These are phyloP conservation scores for Adansonia grandidieri DNA, from an alignment of 441 rosid genomes.

Conservation along the genomic window DNA sequence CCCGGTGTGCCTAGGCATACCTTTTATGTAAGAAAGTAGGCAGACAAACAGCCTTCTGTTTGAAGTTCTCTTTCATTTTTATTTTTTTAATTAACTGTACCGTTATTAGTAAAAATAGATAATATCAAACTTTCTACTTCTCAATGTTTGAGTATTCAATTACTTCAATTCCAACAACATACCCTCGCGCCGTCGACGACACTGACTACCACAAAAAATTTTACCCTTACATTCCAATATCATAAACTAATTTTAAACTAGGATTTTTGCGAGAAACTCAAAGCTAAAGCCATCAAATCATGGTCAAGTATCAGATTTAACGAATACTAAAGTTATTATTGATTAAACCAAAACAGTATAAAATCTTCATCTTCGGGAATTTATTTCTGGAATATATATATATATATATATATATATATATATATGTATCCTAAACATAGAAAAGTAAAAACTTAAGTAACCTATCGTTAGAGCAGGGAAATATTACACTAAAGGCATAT, in stretches of 20 bases:
- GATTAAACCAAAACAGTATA: not conserved
- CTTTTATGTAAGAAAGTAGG: too few relatives aligned
- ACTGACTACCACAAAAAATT: not conserved
- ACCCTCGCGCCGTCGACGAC: not conserved
- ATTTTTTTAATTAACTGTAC: not conserved
- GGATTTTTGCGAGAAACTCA: slow-evolving; percentile 7
- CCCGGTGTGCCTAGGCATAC: too few relatives aligned
- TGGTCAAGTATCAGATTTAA: not conserved
- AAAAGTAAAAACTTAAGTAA: not conserved
- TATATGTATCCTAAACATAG: not conserved
- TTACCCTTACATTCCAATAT: not conserved
- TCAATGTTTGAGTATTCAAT: not conserved
- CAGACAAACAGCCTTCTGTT: too few relatives aligned
- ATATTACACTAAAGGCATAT: too few relatives aligned
- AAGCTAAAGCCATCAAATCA: not conserved
- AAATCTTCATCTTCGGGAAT: not conserved
- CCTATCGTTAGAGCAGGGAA: not conserved
- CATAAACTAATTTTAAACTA: not conserved
- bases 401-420: too few relatives aligned
- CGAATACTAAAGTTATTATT: not conserved
- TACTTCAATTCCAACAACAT: not conserved
- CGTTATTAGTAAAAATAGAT: not conserved
- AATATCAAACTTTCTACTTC: not conserved
- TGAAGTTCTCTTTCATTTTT: too few relatives aligned
- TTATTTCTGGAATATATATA: not conserved